These are phyloP conservation scores for Ophiostoma himal-ulmi DNA, from an alignment of 2,329 filamentous ascomycete genomes.

Conservation along the genomic window DNA sequence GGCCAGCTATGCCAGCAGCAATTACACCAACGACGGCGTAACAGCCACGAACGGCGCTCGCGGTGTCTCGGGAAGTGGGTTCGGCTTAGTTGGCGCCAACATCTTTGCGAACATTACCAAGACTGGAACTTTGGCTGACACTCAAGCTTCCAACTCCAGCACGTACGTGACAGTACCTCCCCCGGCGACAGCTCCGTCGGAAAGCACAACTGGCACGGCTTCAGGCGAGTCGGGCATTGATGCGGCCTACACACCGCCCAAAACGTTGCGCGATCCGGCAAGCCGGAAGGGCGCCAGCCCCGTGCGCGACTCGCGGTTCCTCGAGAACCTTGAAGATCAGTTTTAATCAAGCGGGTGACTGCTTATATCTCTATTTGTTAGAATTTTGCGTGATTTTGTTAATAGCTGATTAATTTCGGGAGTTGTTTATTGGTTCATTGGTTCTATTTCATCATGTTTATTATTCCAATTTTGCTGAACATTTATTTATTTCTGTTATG, in stretches of 20 bases:
- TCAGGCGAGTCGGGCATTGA: conserved; percentile 27
- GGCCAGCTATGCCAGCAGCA: conserved; percentile 24
- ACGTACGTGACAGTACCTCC: conserved; percentile 16
- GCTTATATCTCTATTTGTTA: not conserved
- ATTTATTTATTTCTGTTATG: too few relatives aligned
- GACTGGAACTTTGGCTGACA: conserved; percentile 7
- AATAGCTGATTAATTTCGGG: not conserved
- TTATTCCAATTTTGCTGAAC: not conserved
- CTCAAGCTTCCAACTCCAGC: not conserved
- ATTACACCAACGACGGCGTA: conserved; percentile 22
- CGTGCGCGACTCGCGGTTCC: conserved; percentile 45
- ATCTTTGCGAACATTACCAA: conserved; percentile 10
- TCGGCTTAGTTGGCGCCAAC: conserved; percentile 17
- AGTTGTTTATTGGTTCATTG: not conserved
- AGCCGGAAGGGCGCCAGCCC: conserved; percentile 37
- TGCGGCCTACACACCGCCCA: conserved; percentile 27
- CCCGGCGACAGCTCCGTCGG: not conserved
- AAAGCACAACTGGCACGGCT: not conserved
- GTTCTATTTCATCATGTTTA: not conserved
- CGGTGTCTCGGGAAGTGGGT: conserved; percentile 12
- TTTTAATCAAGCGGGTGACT: not conserved
- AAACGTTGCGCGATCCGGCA: conserved; percentile 28
- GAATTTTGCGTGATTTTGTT: not conserved
- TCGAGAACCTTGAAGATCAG: conserved; percentile 41
- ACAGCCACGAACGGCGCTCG: conserved; percentile 11